Percentiles rank a stretch among this genome's conserved stretches.
Evolutionary conservation across 331 rosid species (phyloP).

Genomic region (Dryas integrifolia): DNA sequence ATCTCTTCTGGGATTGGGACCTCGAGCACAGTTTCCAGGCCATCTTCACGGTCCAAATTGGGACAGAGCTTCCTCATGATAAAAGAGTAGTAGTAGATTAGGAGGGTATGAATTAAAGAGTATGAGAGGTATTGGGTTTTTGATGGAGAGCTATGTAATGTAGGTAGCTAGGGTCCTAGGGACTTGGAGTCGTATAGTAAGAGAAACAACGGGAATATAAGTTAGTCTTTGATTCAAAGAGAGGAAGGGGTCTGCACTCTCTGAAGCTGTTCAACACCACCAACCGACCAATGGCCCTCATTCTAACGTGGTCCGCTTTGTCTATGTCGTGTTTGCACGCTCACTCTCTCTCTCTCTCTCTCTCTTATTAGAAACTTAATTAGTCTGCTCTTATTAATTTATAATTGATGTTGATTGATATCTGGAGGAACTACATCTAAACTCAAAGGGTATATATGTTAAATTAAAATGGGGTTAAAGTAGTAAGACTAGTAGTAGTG

Average conservation of each 20-base stretch:
- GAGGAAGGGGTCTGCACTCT: constrained; percentile 19
- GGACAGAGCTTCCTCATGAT: constrained; percentile 87
- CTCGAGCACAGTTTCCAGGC: constrained; percentile 88
- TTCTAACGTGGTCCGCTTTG: constrained; percentile 59
- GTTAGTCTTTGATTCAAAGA: constrained; percentile 35
- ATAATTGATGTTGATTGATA: constrained; percentile 11
- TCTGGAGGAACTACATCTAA: background rate
- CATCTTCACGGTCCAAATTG: constrained; percentile 78
- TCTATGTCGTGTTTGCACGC: constrained; percentile 84
- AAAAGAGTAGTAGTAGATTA: background rate
- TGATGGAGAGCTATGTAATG: constrained; percentile 10
- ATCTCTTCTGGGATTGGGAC: constrained; percentile 88
- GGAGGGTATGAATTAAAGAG: background rate
- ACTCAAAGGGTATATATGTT: background rate
- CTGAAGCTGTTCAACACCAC: constrained; percentile 37
- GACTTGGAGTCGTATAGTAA: background rate
- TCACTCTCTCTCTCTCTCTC: constrained; percentile 29
- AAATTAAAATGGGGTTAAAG: background rate
- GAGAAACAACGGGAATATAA: constrained; percentile 9
- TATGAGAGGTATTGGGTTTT: background rate
- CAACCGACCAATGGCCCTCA: constrained; percentile 42
- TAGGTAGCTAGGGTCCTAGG: background rate
- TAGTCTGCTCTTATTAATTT: background rate
- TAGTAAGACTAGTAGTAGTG: background rate
- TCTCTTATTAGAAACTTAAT: constrained; percentile 17